Percentiles rank a stretch among this genome's conserved stretches.
Conservation (phyloP, 75 land plant species). For the Pseudotsuga menziesii region DNA sequence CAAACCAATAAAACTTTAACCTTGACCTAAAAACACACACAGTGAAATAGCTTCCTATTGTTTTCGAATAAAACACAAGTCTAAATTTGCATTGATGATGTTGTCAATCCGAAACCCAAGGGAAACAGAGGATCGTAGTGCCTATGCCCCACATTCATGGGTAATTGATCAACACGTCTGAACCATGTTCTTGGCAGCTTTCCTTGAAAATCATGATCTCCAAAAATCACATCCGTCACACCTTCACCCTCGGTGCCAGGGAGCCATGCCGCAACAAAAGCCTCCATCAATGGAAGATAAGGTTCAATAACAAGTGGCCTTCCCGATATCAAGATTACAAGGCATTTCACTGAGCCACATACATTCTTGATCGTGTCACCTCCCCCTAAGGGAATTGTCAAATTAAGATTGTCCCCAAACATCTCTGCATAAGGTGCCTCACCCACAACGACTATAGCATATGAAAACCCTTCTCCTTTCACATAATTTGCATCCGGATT, state of each 20-base stretch:
- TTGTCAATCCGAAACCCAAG: conserved; percentile 33
- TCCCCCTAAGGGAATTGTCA: conserved; percentile 38
- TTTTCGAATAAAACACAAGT: too few species aligned
- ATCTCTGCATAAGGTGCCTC: conserved; percentile 40
- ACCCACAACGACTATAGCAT: conserved; percentile 39
- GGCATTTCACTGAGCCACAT: conserved; percentile 31
- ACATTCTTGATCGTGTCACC: conserved; percentile 38
- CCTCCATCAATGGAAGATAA: conserved; percentile 25
- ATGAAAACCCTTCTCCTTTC: conserved; percentile 16
- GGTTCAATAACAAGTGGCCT: conserved; percentile 44
- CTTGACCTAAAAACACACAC: too few species aligned
- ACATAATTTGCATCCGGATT: conserved; percentile 18
- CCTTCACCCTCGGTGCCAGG: conserved; percentile 50
- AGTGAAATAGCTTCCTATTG: too few species aligned
- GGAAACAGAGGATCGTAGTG: conserved; percentile 45
- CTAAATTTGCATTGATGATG: too few species aligned
- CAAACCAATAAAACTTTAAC: too few species aligned
- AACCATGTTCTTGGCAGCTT: conserved; percentile 39
- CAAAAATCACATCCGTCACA: conserved; percentile 45
- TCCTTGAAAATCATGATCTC: conserved; percentile 36
- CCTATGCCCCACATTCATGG: conserved; percentile 40
- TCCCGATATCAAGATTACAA: conserved; percentile 44
- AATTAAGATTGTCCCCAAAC: conserved; percentile 33
- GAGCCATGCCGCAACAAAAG: conserved; percentile 55
- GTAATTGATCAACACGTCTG: conserved; percentile 34